Base-by-base conservation (phyloP, 2,329 filamentous ascomycete genomes). In the Xylaria polymorpha region DNA sequence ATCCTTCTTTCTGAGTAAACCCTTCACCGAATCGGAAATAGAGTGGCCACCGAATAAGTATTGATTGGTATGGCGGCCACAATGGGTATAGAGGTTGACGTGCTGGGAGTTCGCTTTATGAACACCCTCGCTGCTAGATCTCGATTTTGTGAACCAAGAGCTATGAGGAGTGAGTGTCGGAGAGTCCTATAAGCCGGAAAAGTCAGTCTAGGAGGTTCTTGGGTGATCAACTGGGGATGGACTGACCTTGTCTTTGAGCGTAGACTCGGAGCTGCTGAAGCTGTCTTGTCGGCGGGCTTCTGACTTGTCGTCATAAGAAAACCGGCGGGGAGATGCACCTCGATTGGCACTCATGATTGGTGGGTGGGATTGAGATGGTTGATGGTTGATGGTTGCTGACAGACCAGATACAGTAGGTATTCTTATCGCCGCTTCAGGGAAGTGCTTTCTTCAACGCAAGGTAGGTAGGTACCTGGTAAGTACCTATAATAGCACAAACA, bases 1-100 rank as follows among this genome's bases (percentile, higher is more conserved):
- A 25, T 67, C 29, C 58, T 71, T 77, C 74, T 79, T 81, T 50
- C 82, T 81, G 56, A 85, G 73, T 18, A 81, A 77, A 55, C 81
- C 81, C 71, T 82, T 41, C 85, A 75, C 48, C 2, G 66, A 64
- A 53, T 83, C 83, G 12, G 69, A 71, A 15, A 69, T 29, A 8
- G 80, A 85, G 50, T 82, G 83, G 0, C 85, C 85, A 41, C 84
- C 79, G 69, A 88, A 85, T 15, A 88, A 78, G 67, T 83, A 86
- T 73, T 87, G 84, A 72, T 86, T 82, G 46, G 84, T 84, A 76
- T 88, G 86, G 15, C 86, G 81, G 15, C 86, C 86, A 69, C 86
- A 88, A 67, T 85, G 85, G 43, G 85, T 87, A 77, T 87, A 82
- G 50, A 84, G 81, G 69, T 88, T 88, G 72, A 83, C 81, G 9